Evolutionary conservation across 129 eudicot species (phyloP).

Genomic region (Heracleum sosnowskyi): DNA sequence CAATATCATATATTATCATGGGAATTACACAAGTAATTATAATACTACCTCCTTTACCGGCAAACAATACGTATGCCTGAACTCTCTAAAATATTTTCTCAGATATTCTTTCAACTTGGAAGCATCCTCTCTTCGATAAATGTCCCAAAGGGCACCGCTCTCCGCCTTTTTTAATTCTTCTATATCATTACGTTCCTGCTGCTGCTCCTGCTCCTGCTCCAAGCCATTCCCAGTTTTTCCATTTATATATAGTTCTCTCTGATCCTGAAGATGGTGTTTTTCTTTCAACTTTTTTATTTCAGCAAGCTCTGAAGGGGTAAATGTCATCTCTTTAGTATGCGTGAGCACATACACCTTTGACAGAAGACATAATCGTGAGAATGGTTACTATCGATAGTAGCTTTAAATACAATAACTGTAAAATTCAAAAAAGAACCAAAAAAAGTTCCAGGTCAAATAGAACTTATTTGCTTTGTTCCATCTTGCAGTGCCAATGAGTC

Average conservation of each 20-base stretch:
- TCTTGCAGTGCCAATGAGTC: background rate
- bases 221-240: background rate
- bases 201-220: constrained; percentile 4
- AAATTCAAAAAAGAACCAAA: background rate
- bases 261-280: constrained; percentile 43
- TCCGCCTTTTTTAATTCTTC: constrained; percentile 9
- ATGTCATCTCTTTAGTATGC: constrained; percentile 38
- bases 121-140: constrained; percentile 38
- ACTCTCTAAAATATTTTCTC: constrained; percentile 25
- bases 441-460: background rate
- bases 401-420: background rate
- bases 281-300: constrained; percentile 21
- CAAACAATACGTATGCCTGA: constrained; percentile 27
- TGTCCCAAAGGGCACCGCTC: constrained; percentile 53
- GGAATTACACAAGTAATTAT: background rate
- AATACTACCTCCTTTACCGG: constrained; percentile 27
- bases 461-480: background rate
- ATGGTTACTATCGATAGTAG: background rate
- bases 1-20: background rate
- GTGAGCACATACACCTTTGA: constrained; percentile 57
- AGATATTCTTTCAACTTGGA: constrained; percentile 33
- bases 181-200: background rate
- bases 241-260: constrained; percentile 26
- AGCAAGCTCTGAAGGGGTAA: background rate
- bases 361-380: background rate